These are phyloP conservation scores for Aspergillus saccharolyticus DNA, from an alignment of 495 filamentous ascomycete species.

Conservation along the genomic window DNA sequence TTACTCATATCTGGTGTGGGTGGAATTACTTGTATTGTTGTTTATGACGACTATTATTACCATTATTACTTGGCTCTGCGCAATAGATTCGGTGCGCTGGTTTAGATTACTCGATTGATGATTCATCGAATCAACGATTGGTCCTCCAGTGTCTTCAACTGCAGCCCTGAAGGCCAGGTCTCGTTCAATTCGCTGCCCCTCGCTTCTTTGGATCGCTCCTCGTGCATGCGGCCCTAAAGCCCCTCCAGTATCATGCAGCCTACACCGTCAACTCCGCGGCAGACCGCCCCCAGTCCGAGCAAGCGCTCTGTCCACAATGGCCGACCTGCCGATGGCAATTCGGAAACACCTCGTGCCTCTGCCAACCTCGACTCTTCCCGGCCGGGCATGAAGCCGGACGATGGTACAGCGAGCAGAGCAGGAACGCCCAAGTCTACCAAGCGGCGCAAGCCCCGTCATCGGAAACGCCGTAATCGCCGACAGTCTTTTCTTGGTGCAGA, in stretches of 20 bases:
- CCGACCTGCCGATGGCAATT: conserved; percentile 6
- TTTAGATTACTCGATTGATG: background rate
- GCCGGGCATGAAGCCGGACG: conserved; percentile 20
- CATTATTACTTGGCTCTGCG: background rate
- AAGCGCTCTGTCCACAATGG: conserved; percentile 6
- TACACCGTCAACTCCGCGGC: conserved; percentile 14
- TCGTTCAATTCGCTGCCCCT: background rate
- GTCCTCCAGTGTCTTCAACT: background rate
- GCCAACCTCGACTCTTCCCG: conserved; percentile 6
- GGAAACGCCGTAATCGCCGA: conserved; percentile 38
- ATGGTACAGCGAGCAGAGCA: conserved; percentile 21
- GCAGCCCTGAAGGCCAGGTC: background rate
- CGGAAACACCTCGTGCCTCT: conserved; percentile 5
- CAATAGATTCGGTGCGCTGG: background rate
- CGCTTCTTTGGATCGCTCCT: background rate
- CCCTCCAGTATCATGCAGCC: conserved; percentile 13
- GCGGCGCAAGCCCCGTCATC: conserved; percentile 38
- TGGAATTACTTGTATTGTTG: background rate
- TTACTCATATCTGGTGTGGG: background rate
- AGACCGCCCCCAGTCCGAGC: conserved; percentile 5
- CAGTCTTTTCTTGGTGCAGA: conserved; percentile 34
- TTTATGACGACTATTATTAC: background rate
- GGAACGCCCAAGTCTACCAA: conserved; percentile 26
- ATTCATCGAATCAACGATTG: background rate
- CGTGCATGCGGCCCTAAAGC: conserved; percentile 5